These are phyloP conservation scores for Crithidia sp. DNA, from an alignment of 208 protist species.

Conservation along the genomic window DNA sequence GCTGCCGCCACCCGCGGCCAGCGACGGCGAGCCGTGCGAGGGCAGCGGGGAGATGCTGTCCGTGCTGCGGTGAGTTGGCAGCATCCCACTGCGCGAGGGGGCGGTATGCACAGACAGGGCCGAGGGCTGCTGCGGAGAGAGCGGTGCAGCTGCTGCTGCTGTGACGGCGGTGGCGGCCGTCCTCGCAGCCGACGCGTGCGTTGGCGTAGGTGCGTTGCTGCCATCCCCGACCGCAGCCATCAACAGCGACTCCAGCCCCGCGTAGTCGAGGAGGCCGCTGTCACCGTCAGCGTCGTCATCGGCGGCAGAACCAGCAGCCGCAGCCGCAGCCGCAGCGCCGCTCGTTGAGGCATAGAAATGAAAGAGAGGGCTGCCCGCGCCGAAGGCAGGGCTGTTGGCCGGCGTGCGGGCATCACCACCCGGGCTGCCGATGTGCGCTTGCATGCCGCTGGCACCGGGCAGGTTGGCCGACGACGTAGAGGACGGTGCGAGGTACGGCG, in stretches of 20 bases:
- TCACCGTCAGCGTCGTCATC: background rate
- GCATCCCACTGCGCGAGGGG: background rate
- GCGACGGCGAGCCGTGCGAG: slow-evolving; percentile 8
- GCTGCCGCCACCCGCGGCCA: slow-evolving; percentile 9
- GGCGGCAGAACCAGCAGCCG: too few species aligned
- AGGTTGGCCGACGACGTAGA: background rate
- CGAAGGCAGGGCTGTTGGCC: background rate
- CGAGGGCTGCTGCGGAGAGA: too few species aligned
- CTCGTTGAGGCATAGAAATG: background rate
- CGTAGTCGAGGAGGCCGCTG: background rate
- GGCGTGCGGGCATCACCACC: too few species aligned
- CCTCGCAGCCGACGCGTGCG: background rate
- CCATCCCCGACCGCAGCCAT: slow-evolving; percentile 4
- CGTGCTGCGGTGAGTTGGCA: slow-evolving; percentile 1
- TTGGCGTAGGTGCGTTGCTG: background rate
- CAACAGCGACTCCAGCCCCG: slow-evolving; percentile 16
- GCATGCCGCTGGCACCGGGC: background rate
- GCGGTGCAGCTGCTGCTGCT: too few species aligned
- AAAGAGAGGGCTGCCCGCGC: slow-evolving; percentile 1
- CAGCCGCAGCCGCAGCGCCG: too few species aligned
- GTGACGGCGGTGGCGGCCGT: background rate
- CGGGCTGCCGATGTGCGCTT: slow-evolving; percentile 1
- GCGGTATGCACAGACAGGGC: too few species aligned
- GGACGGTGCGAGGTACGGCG: background rate
- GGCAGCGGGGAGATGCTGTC: slow-evolving; percentile 16